Base-by-base conservation (phyloP, 129 eudicot genomes). In the Flaveria bidentis region DNA sequence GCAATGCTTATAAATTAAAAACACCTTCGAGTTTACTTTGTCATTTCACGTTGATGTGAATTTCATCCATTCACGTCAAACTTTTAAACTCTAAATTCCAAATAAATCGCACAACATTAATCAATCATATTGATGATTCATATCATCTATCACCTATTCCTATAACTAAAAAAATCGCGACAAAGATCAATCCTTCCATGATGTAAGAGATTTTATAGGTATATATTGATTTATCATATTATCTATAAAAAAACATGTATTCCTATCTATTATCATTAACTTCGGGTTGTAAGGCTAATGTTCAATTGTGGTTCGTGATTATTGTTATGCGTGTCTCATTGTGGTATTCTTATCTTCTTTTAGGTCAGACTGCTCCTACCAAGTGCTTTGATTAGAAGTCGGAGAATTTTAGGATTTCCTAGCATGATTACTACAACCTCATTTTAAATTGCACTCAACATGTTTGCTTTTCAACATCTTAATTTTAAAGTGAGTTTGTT, bases 381-480 rank as follows among this genome's bases (percentile, higher is more conserved):
- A 73, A 50, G 55, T 73, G 36, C 9, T 56, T 22, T 22, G 9
- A 2, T 57, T 41, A 41, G 9, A 57, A 73, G 67, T 20, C 2
- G 25, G 9, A 15, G 62, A 30, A 49, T 51, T 71, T 18, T 20
- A 20, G 13, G 67, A 41, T 20, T 55, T 73, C 77, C 22, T 56
- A 57, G 17, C 75, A 71, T 71, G 28, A 71, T 36, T 16, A 20
- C 57, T 22, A 23, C 57, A 47, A 23, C 73, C 20, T 57, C 46
- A 41, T 73, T 73, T 20, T 20, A 14, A 22, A 39, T 9, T 57
- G 42, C 39, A 73, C 7, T 5, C 2, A 18, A 55, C 61, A 55
- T 13, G 13, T 55, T 14, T 55, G 18, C 61, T 17, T 9, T 55
- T 17, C 22, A 55, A 17, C 26, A 55, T 20, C 12, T n/a, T 20